These are phyloP conservation scores for Turnera subulata DNA, from an alignment of 345 rosid genomes.

Conservation along the genomic window DNA sequence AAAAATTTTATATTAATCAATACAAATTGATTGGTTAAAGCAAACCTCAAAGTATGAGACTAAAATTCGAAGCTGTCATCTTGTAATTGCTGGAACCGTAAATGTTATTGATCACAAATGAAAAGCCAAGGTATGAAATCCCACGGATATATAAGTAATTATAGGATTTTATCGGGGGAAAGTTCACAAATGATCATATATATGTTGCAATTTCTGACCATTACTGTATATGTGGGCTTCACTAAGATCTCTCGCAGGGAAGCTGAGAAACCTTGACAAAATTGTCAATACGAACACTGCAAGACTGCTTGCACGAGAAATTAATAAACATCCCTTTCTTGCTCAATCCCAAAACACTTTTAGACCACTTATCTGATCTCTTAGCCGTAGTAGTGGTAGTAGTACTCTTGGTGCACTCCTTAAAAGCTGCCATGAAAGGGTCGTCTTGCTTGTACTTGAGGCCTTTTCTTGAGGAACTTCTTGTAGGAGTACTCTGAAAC, in stretches of 20 bases:
- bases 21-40: no score
- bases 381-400: not conserved
- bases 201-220: not conserved
- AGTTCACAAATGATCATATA: not conserved
- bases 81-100: no score
- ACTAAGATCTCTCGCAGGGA: constrained; percentile 15
- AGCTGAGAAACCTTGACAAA: constrained; percentile 34
- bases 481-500: constrained; percentile 28
- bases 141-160: no score
- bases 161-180: no score
- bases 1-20: no score
- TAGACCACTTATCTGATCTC: constrained; percentile 13
- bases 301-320: constrained; percentile 42
- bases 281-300: constrained; percentile 35
- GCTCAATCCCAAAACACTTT: constrained; percentile 6
- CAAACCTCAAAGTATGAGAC: no score
- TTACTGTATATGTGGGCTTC: no score
- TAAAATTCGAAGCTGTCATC: no score
- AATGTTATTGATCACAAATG: no score
- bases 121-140: no score
- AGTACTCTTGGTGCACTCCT: constrained; percentile 38
- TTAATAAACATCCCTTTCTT: constrained; percentile 10
- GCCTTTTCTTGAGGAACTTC: constrained; percentile 30
- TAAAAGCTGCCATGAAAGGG: constrained; percentile 48
- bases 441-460: constrained; percentile 23